Evolutionary conservation across 305 asterid species (phyloP), one percentile per base, ranked within the genome.

Genomic region (Fraxinus sp.): DNA sequence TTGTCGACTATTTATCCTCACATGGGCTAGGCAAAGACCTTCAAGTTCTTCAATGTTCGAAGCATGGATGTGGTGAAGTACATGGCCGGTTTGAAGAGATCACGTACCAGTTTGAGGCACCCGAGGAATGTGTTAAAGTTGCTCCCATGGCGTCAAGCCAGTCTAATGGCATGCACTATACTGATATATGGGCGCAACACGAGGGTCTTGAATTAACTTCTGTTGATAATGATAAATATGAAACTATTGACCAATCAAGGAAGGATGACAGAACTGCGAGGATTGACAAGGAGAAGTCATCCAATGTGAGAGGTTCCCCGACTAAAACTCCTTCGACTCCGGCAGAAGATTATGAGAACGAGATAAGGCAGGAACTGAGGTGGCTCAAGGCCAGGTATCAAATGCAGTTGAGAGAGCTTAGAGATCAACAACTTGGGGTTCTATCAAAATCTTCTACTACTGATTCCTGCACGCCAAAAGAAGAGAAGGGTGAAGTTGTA

Each of bases 61-160:
- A 83, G 66, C 90, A 89, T 5, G 89, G 90, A 20, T 86, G 89
- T 79, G 93, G 91, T 30, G 90, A 91, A 5, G 81, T 92, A 11
- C 97, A 92, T 8, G 95, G 98, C 77, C 92, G 97, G n/a, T 95
- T 95, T 59, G 98, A 95, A 87, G 97, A 93, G 87, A 90, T 93
- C 70, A 93, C 92, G 0, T 90, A 88, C 80, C 92, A 89, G 86
- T 86, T 89, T 9, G 97, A 94, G 32, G 93, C 87, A 7, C 89
- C 93, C 18, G 92, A 90, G 66, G 85, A 86, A 46, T 84, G 89
- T 71, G 83, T 62, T 49, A 82, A 87, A 52, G 43, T 72, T 49
- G 83, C 89, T 70, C 93, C 91, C n/a, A 41, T 36, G 33, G 88
- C 80, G 18, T 83, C 90, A 2, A 79, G 83, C 80, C 90, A 84